Evolutionary conservation across 257 asterid genomes (phyloP), one percentile per base, ranked within the genome.

Genomic region (Solanum clarkiae): DNA sequence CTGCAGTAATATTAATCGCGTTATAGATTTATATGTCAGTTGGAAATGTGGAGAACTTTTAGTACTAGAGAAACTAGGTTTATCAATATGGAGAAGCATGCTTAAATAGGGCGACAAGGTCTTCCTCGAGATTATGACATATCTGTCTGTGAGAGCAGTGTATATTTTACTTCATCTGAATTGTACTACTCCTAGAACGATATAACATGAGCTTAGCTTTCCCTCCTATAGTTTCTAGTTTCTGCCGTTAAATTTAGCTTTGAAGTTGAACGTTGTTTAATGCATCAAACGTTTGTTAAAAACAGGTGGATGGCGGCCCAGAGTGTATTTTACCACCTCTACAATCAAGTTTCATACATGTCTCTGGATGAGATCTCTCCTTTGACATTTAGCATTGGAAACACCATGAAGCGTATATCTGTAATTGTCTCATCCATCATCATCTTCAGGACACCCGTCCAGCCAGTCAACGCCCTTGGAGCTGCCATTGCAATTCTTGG

Each of bases 301-400:
- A 29, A 75, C 60, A 96, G 99, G 99, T 96, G 99, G 99, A 94
- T 96, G 94, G 94, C 91, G 3, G 98, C 98, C 62, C 99, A 96
- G 86, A 96, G 98, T 86, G 87, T 96, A 42, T 96, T 96, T 89
- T 96, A 96, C 88, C 99, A 96, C 86, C 94, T 96, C 80, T 96
- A 96, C 93, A 96, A 96, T 84, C 99, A 96, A 84, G 99, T 94
- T 85, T 96, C 99, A 0, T 96, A 96, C 90, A 96, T 96, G 99
- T 96, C 99, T 9, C 87, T 96, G 81, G 98, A 96, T 57, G 98
- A 96, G 91, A 96, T 96, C 80, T 96, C 99, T 86, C 99, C 99
- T 6, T 89, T 96, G 91, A 96, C 99, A 4, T 96, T 96, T 89
- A 96, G 99, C 86, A 55, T 96, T 13, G 99, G 99, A 65, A 96